Conservation (phyloP, 306 rosid genomes). For the Vigna trinervia region DNA sequence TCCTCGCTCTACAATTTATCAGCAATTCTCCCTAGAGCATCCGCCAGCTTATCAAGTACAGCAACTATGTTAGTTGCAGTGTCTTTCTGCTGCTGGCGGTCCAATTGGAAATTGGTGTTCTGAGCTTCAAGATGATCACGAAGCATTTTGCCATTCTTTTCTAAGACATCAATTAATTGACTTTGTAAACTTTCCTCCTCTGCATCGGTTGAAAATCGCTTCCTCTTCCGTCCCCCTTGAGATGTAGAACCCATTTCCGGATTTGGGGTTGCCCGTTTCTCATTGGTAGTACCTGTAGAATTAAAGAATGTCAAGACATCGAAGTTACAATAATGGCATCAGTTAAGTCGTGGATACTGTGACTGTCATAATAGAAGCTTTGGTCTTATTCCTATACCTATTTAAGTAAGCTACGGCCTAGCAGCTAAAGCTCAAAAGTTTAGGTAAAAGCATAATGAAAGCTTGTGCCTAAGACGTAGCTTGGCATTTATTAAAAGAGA, state of each 20-base stretch:
- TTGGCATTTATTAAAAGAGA: constrained; percentile 12
- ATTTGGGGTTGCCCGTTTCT: constrained; percentile 61
- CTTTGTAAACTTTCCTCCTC: constrained; percentile 70
- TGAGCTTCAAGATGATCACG: constrained; percentile 78
- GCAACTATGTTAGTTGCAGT: constrained; percentile 71
- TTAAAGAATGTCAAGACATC: constrained; percentile 24
- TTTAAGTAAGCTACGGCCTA: constrained; percentile 24
- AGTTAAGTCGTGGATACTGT: constrained; percentile 17
- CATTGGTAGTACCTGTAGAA: constrained; percentile 58
- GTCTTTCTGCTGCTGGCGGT: constrained; percentile 83
- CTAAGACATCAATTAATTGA: constrained; percentile 80
- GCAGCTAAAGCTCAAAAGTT: constrained; percentile 30
- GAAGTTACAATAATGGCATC: constrained; percentile 17
- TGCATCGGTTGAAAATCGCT: constrained; percentile 57
- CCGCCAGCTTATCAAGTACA: constrained; percentile 95
- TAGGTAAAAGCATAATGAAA: constrained; percentile 28
- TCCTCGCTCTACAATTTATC: constrained; percentile 73
- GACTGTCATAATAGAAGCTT: constrained; percentile 26
- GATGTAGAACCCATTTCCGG: constrained; percentile 83
- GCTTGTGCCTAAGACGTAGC: constrained; percentile 6
- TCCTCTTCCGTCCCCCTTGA: constrained; percentile 79
- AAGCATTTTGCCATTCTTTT: constrained; percentile 82
- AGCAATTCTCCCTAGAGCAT: constrained; percentile 89
- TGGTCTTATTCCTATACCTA: constrained; percentile 16
- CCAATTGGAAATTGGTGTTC: constrained; percentile 73